These are phyloP conservation scores for Solanum stenotomum DNA, from an alignment of 257 asterid species.

Conservation along the genomic window DNA sequence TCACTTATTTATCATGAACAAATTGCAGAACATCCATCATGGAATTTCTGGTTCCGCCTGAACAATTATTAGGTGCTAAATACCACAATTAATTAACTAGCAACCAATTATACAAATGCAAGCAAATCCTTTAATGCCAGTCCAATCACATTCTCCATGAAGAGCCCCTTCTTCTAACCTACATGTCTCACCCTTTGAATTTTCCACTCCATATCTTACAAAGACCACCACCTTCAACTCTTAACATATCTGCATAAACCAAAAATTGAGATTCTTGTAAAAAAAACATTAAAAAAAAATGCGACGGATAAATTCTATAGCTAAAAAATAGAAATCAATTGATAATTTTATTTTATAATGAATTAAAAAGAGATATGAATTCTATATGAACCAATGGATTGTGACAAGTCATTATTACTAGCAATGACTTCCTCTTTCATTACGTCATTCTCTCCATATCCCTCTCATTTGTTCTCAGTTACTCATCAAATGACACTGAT, in stretches of 20 bases:
- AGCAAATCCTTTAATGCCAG: not conserved
- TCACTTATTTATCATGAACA: not conserved
- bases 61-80: not conserved
- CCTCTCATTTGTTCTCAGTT: too few relatives aligned
- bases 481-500: too few relatives aligned
- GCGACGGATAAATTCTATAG: not conserved
- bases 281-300: too few relatives aligned
- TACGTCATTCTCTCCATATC: too few relatives aligned
- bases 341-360: not conserved
- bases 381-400: too few relatives aligned
- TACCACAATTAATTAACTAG: not conserved
- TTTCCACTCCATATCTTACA: not conserved
- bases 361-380: not conserved
- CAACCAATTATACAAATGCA: not conserved
- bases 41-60: accelerated
- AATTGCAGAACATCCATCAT: accelerated
- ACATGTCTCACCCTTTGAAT: not conserved
- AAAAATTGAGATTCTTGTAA: not conserved
- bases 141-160: not conserved
- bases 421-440: too few relatives aligned
- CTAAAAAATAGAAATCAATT: not conserved
- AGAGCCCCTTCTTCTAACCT: not conserved
- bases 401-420: too few relatives aligned
- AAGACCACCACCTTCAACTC: not conserved
- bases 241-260: not conserved